Conservation (phyloP, 805 yeast genomes). For the Tetrapisispora nanseiensis region DNA sequence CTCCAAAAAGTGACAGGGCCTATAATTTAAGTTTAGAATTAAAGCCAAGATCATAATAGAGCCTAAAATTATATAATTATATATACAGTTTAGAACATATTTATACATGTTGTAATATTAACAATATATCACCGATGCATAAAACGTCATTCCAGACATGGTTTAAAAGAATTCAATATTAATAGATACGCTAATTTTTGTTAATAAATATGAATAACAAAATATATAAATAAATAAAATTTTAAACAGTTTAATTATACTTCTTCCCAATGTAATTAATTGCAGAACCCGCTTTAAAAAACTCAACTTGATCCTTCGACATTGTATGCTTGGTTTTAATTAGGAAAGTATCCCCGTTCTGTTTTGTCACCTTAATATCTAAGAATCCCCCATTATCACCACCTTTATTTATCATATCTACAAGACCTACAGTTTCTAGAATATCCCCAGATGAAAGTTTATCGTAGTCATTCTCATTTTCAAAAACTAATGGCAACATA, state of each 20-base stretch:
- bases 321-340: slow-evolving; percentile 85
- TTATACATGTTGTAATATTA: neutral
- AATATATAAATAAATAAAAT: neutral
- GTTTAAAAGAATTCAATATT: too few relatives aligned
- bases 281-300: slow-evolving; percentile 96
- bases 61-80: neutral
- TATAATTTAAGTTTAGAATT: slow-evolving; percentile 62
- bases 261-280: slow-evolving; percentile 75
- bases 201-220: neutral
- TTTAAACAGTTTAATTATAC: neutral
- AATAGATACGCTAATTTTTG: too few relatives aligned
- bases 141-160: too few relatives aligned
- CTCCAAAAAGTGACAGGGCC: slow-evolving; percentile 54
- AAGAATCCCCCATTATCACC: slow-evolving; percentile 86
- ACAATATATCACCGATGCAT: neutral
- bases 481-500: slow-evolving; percentile 89
- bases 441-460: slow-evolving; percentile 65
- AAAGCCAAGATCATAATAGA: slow-evolving; percentile 1
- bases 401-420: slow-evolving; percentile 64
- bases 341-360: slow-evolving; percentile 56
- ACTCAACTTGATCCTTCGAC: slow-evolving; percentile 92
- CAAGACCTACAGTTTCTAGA: slow-evolving; percentile 62
- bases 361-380: slow-evolving; percentile 62
- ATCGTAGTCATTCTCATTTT: slow-evolving; percentile 83
- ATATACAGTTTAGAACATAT: neutral